Evolutionary conservation across 805 yeast species (phyloP), one percentile per base, ranked within the genome.

Genomic region (Vanderwaltozyma polyspora): DNA sequence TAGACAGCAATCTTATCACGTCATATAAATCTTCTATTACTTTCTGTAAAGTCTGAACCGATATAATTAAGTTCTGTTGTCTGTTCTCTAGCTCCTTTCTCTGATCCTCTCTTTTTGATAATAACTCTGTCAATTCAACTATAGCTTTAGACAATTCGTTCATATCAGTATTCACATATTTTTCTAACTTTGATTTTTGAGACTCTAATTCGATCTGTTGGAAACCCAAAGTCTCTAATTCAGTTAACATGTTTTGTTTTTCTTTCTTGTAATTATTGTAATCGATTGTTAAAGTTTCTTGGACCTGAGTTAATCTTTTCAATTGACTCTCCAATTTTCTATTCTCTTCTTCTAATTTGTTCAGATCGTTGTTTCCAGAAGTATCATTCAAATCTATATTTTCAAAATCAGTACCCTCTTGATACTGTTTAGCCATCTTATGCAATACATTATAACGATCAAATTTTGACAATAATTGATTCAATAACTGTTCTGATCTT

Each of bases 201-300:
- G 72, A 70, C 34, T 67, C 70, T 2, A 74, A 52, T 37, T 78
- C 84, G 11, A 71, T 57, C 13, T 74, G 60, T 28, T 75, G 55
- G 36, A 71, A 75, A 37, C 71, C 74, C 36, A 70, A 68, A 39
- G 75, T 76, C 43, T 81, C 84, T 7, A 79, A 54, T 36, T 72
- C 70, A 31, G 70, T 70, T 13, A 76, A 64, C 35, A 79, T 52
- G 27, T 69, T 57, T n/a, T 63, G 58, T 51, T 82, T 83, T 32
- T 76, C 76, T 13, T 66, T 58, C 55, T 75, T 79, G 56, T 82
- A 82, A 29, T 66, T 68, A 17, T 67, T 63, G 49, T 79, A 83
- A 42, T 79, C 85, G 10, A 60, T 47, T 0, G 79, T 68, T 31
- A 81, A 59, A 10, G 64, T 53, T 47, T 81, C 83, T 51, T 83